These are phyloP conservation scores for Candida bentonensis DNA, from an alignment of 805 yeast genomes.

Conservation along the genomic window DNA sequence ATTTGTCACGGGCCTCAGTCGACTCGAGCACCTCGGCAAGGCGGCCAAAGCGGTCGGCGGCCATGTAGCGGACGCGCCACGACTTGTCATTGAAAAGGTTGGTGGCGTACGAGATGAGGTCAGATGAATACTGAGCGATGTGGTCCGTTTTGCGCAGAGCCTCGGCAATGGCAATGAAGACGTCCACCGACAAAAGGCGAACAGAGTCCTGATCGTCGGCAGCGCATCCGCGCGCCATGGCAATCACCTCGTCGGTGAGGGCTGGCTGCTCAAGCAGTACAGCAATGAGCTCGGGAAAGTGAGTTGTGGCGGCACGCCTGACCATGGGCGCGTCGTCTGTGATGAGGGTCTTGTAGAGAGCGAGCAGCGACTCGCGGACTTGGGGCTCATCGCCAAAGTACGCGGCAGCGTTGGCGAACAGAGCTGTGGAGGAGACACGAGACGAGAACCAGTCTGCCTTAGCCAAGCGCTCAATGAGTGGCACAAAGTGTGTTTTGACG, in stretches of 20 bases:
- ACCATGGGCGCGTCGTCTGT: constrained; percentile 97
- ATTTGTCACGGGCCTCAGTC: constrained; percentile 37
- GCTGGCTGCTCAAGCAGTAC: constrained; percentile 25
- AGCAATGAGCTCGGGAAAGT: constrained; percentile 63
- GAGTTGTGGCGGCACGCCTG: constrained; percentile 81
- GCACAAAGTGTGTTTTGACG: constrained; percentile 51
- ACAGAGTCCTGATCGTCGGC: constrained; percentile 92
- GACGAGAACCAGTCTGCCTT: constrained; percentile 91
- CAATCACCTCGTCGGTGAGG: constrained; percentile 62
- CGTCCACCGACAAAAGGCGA: constrained; percentile 77
- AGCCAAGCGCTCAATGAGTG: constrained; percentile 62
- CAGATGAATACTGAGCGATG: constrained; percentile 12
- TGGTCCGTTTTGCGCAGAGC: constrained; percentile 15
- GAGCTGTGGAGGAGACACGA: constrained; percentile 82
- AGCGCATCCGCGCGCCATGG: constrained; percentile 33
- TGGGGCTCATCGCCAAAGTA: constrained; percentile 28
- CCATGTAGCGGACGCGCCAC: constrained; percentile 98
- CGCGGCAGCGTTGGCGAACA: constrained; percentile 48
- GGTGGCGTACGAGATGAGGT: constrained; percentile 33
- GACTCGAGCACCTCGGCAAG: constrained; percentile 53
- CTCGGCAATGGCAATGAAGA: constrained; percentile 61
- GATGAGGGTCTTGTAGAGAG: constrained; percentile 53
- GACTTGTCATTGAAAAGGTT: constrained; percentile 74
- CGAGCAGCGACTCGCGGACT: constrained; percentile 43
- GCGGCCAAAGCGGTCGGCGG: constrained; percentile 80